Base-by-base conservation (phyloP, 2,329 filamentous ascomycete species). In the Botrytis squamosa region DNA sequence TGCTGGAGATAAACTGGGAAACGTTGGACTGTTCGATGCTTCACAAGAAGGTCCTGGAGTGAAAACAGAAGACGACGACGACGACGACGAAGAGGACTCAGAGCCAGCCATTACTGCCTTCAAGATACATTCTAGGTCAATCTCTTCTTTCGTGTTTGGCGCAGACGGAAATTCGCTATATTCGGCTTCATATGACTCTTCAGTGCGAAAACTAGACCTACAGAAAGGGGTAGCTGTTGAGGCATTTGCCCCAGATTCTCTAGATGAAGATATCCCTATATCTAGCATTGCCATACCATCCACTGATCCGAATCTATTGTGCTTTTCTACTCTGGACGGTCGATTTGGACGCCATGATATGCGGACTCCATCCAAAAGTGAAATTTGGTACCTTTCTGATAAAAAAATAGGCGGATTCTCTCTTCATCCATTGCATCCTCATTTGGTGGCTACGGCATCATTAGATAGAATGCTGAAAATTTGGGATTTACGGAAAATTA, bases 371-470 rank as follows among this genome's bases (percentile, higher is more conserved):
- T 83, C 83, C 10, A 86, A 89, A 4, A 86, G 88, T 0, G 88
- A 94, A 25, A 84, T 92, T 1, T 97, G 93, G 88, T 86, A 89
- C 14, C 85, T 98, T 0, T 92, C 91, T 0, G 94, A 97, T 71
- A 95, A 97, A 82, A 99, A 99, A 80, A 98, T 99, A 71, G 96
- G 96, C 29, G 96, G 96, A 0, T 98, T 98, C 82, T 92, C 91
- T 0, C 83, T 98, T 2, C 91, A 97, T 78, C 95, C 96, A 0
- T 82, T 91, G 0, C 88, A 94, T 3, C 91, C 94, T 0, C 93
- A 98, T 80, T 88, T 97, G 6, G 83, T 97, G 0, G 94, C 94
- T 0, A 98, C 96, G 0, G 96, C 95, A 0, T 97, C 93, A 0
- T 85, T 99, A 0, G 96, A 99, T 80, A 89, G 95, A 4, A 97